A percentile compares a stretch with the other conserved stretches of the same genome.
Evolutionary conservation across 129 eudicot species (phyloP).

Genomic region (Flaveria bidentis): DNA sequence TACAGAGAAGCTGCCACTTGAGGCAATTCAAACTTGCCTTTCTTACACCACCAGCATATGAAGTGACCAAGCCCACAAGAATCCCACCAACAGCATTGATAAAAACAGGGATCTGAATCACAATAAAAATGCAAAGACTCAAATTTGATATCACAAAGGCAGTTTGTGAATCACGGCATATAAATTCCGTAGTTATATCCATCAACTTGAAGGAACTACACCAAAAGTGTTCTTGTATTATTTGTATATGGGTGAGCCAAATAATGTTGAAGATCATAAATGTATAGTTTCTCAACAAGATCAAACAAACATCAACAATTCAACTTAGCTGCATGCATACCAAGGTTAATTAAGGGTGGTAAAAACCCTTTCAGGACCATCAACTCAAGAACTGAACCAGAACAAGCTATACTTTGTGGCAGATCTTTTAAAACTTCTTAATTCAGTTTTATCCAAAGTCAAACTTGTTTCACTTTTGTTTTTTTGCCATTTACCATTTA

Average conservation of each 20-base stretch:
- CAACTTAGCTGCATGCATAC: no score
- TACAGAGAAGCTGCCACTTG: conserved; percentile 53
- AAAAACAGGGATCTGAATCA: conserved; percentile 75
- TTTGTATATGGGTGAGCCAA: not conserved
- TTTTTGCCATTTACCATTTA: not conserved
- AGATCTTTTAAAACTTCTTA: no score
- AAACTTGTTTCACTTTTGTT: not conserved
- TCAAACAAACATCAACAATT: not conserved
- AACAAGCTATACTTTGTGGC: no score
- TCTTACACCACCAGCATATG: conserved; percentile 94
- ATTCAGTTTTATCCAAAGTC: not conserved
- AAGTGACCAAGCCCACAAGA: conserved; percentile 93
- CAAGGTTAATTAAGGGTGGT: no score
- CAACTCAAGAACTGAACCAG: no score
- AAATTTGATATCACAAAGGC: not conserved
- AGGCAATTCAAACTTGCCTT: conserved; percentile 55
- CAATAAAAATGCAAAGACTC: not conserved
- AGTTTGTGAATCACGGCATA: not conserved
- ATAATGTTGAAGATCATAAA: not conserved
- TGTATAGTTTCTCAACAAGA: no score
- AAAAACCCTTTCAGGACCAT: no score
- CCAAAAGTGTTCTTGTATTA: not conserved
- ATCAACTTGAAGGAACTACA: not conserved
- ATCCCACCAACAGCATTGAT: conserved; percentile 85
- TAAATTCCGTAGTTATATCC: not conserved